Evolutionary conservation across 2,329 filamentous ascomycete genomes (phyloP).

Genomic region (Trichoderma gracile): DNA sequence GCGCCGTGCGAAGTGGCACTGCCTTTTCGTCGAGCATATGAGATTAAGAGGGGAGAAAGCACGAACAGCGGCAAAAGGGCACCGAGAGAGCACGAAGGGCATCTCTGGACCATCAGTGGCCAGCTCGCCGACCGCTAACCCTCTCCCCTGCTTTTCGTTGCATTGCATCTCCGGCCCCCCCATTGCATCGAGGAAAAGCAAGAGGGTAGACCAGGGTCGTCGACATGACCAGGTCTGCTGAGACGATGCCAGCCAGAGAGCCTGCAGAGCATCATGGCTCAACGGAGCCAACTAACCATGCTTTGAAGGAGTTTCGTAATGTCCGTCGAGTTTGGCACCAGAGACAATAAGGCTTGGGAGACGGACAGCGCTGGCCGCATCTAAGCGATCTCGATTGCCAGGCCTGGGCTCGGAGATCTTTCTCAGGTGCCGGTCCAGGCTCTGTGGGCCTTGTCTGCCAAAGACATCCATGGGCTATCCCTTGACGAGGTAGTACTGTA

Average conservation of each 20-base stretch:
- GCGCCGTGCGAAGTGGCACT: slow-evolving; percentile 1
- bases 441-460: slow-evolving; percentile 4
- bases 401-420: neutral
- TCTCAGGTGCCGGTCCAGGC: neutral
- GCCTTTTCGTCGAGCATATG: neutral
- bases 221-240: neutral
- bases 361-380: neutral
- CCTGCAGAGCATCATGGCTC: neutral
- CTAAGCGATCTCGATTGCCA: slow-evolving; percentile 19
- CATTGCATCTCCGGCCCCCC: slow-evolving; percentile 6
- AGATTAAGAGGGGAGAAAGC: neutral
- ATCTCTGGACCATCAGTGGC: neutral
- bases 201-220: neutral
- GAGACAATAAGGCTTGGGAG: no score
- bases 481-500: neutral
- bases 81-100: neutral
- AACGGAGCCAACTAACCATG: neutral
- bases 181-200: neutral
- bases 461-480: neutral
- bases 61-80: neutral
- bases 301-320: neutral
- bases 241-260: neutral
- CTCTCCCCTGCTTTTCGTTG: neutral
- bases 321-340: neutral
- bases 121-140: neutral